phyloP scores from a whole-genome alignment of 2,329 filamentous ascomycete species.

The Didymella sp. region DNA sequence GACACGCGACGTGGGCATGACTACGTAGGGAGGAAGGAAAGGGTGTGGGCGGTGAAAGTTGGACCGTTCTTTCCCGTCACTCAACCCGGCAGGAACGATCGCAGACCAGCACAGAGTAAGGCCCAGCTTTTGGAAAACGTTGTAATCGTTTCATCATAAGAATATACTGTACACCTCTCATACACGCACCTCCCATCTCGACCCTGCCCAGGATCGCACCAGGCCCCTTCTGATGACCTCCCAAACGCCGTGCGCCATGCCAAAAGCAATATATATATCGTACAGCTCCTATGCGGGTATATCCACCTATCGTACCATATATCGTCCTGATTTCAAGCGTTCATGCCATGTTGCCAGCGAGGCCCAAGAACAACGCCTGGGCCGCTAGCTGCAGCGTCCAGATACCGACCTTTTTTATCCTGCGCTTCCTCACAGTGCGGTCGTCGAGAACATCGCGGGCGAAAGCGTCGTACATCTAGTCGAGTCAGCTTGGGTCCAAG shows the following conservation, averaged over 20 bases:
- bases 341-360: conserved; percentile 77
- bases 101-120: no score
- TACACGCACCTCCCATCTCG: not conserved
- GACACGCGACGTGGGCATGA: no score
- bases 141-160: not conserved
- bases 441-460: conserved; percentile 90
- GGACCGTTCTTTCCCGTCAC: no score
- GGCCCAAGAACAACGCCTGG: conserved; percentile 92
- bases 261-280: not conserved
- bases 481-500: no score
- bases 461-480: conserved; percentile 84
- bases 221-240: not conserved
- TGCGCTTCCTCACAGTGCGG: conserved; percentile 81
- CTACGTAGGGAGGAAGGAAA: no score
- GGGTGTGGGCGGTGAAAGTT: no score
- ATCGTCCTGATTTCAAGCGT: not conserved
- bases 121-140: not conserved
- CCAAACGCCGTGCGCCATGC: conserved; percentile 5
- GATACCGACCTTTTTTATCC: conserved; percentile 94
- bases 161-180: not conserved
- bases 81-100: no score
- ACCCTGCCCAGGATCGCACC: not conserved
- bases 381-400: conserved; percentile 94
- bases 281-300: conserved; percentile 1
- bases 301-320: not conserved